Evolutionary conservation across 2,329 filamentous ascomycete species (phyloP), one percentile per base, ranked within the genome.

Genomic region (Colletotrichum cuscutae): DNA sequence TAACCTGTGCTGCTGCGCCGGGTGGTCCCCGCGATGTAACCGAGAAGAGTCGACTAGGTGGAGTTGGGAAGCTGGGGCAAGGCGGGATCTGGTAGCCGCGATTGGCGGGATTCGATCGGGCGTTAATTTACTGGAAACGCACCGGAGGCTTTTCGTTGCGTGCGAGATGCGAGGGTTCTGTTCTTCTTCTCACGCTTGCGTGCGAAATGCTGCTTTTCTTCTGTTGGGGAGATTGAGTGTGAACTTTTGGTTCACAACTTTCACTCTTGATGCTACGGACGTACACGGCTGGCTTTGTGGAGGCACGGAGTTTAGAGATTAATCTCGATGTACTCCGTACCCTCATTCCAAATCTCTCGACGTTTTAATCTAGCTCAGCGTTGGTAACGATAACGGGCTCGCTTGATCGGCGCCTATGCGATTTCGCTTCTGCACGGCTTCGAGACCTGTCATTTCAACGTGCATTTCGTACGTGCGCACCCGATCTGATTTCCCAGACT

Each of bases 41-140:
- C 53, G 24, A 56, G 22, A 56, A 26, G 53, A 22, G 53, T 26
- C 53, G 22, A 32, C n/a, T 19, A 59, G 56, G 57, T n/a, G 19
- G 8, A 59, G n/a, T 4, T 22, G 5, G 11, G 19, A 49, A 8
- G 24, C 19, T 19, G 60, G 15, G 19, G 6, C 9, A 19, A 4
- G 30, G 49, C 62, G 62, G 61, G 22, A 56, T 78, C 74, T 30
- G 68, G 69, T 5, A 76, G 67, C 15, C 76, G 49, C 8, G 74
- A 71, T 61, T 59, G n/a, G 75, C 76, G 26, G 77, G 63, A 49
- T 58, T 74, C 2, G 72, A 74, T 56, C 62, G 49, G 62, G 49
- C 6, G 49, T 64, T 56, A 42, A 56, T 64, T 42, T 28, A 56
- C 13, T 22, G 22, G 9, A 42, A 56, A 56, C 30, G 12, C 5